phyloP scores from a whole-genome alignment of 1,284 basidiomycete genomes.

The Leccinum pseudoinsigne region DNA sequence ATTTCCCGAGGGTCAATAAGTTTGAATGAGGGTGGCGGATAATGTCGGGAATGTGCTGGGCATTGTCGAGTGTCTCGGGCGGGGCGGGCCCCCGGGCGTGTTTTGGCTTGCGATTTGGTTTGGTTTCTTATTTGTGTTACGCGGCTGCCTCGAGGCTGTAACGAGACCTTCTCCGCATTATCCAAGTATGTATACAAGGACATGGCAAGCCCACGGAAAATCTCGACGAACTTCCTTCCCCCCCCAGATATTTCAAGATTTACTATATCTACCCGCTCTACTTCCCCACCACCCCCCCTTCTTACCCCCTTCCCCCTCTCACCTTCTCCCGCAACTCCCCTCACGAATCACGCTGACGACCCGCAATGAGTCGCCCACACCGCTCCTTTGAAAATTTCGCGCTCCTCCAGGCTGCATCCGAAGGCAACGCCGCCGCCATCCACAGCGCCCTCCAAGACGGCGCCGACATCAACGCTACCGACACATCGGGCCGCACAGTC shows the following conservation, averaged over 20 bases:
- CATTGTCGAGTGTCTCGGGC: background rate
- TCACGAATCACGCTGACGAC: slow-evolving; percentile 34
- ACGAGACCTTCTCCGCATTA: slow-evolving; percentile 29
- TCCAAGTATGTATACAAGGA: slow-evolving; percentile 26
- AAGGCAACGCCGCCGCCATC: slow-evolving; percentile 55
- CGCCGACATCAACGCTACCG: slow-evolving; percentile 65
- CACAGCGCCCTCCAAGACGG: slow-evolving; percentile 53
- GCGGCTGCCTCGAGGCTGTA: slow-evolving; percentile 31
- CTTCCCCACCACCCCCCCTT: background rate
- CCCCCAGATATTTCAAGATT: no score
- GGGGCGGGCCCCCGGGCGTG: background rate
- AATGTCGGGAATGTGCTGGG: background rate
- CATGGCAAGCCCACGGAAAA: slow-evolving; percentile 8
- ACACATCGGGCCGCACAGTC: slow-evolving; percentile 57
- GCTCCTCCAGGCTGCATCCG: slow-evolving; percentile 57
- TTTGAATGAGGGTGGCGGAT: background rate
- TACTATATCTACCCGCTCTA: slow-evolving; percentile 18
- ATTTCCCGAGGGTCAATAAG: background rate
- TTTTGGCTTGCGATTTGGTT: slow-evolving; percentile 1
- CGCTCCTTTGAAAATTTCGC: slow-evolving; percentile 47
- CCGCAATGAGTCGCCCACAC: slow-evolving; percentile 37
- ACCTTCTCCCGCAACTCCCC: background rate
- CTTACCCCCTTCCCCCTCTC: slow-evolving; percentile 1
- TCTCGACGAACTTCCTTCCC: slow-evolving; percentile 5
- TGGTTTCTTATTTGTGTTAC: slow-evolving; percentile 21